A percentile compares a stretch with the other conserved stretches of the same genome.
phyloP scores from a whole-genome alignment of 2,329 filamentous ascomycete species.

The Ophiostoma sp. region DNA sequence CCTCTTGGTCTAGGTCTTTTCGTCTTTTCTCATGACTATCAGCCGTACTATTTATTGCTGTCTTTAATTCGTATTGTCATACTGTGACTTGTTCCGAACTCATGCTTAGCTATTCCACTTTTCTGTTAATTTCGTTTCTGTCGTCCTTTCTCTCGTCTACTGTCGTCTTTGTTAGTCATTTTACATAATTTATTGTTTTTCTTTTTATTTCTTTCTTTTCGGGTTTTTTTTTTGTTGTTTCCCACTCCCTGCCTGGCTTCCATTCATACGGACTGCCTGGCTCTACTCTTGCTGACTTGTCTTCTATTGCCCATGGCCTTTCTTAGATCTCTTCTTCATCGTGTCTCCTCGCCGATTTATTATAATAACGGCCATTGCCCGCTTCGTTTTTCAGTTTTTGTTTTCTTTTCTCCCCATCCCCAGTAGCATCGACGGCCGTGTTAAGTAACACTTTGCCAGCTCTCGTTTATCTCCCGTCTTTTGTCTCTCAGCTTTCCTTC shows the following conservation, averaged over 20 bases:
- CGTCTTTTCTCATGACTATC: background rate
- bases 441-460: slow-evolving; percentile 12
- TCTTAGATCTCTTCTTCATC: background rate
- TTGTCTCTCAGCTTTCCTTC: background rate
- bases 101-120: background rate
- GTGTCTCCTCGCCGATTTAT: background rate
- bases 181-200: background rate
- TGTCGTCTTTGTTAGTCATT: background rate
- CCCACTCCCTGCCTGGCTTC: background rate
- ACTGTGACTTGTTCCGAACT: background rate
- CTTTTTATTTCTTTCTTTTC: background rate
- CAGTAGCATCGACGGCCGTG: slow-evolving; percentile 12
- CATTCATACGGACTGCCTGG: background rate
- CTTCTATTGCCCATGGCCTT: background rate
- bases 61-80: background rate
- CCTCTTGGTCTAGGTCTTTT: background rate
- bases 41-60: background rate
- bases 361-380: slow-evolving; percentile 11
- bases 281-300: background rate
- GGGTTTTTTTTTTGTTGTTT: no score
- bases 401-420: background rate
- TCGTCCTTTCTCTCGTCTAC: background rate
- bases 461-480: slow-evolving; percentile 4
- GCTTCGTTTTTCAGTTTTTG: background rate
- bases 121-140: background rate